Conservation (phyloP, 768 basidiomycete species). For the Sistotremastrum suecicum region DNA sequence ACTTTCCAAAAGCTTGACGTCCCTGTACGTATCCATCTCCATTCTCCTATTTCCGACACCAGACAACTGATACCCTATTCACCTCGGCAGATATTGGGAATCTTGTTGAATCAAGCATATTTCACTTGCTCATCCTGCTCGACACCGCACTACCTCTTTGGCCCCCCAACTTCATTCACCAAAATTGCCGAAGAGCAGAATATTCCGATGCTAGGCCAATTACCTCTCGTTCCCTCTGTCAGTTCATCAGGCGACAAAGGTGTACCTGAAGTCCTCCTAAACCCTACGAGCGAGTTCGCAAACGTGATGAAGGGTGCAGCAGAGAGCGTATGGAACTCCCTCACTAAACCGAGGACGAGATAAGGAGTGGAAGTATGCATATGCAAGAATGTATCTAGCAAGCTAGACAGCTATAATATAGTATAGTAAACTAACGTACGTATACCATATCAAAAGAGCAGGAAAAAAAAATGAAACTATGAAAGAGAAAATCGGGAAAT, state of each 20-base stretch:
- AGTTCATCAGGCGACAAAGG: conserved; percentile 64
- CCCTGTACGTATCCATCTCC: conserved; percentile 40
- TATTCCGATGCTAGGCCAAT: conserved; percentile 58
- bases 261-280: conserved; percentile 19
- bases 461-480: too few relatives aligned
- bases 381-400: background rate
- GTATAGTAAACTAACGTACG: too few relatives aligned
- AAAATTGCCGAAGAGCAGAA: conserved; percentile 40
- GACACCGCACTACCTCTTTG: conserved; percentile 52
- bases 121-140: conserved; percentile 67
- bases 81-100: conserved; percentile 56
- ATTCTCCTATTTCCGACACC: background rate
- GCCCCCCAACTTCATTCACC: conserved; percentile 51
- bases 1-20: conserved; percentile 86
- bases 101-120: conserved; percentile 79
- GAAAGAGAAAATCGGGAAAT: too few relatives aligned
- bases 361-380: conserved; percentile 1
- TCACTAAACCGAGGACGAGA: too few relatives aligned
- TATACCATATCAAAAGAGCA: too few relatives aligned
- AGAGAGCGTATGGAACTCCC: too few relatives aligned
- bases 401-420: too few relatives aligned
- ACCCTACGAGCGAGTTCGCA: too few relatives aligned
- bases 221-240: conserved; percentile 67
- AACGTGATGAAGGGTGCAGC: too few relatives aligned
- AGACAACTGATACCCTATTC: background rate